Conservation (phyloP, 2,329 filamentous ascomycete species). For the Rhynchosporium agropyri region DNA sequence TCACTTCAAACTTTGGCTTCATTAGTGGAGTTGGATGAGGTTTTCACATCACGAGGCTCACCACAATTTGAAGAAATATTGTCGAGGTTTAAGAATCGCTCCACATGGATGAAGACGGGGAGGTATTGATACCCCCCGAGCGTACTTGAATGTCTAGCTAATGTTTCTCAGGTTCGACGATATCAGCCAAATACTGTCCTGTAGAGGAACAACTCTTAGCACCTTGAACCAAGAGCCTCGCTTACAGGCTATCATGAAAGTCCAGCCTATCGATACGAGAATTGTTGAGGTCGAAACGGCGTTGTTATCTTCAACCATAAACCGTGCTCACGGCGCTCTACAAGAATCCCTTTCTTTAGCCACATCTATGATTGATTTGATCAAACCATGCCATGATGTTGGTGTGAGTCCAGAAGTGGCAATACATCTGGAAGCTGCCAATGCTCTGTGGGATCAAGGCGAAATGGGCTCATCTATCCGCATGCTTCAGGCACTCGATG, state of each 20-base stretch:
- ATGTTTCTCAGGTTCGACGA: constrained; percentile 65
- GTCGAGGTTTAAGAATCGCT: constrained; percentile 63
- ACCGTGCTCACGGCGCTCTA: constrained; percentile 76
- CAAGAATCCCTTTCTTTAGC: constrained; percentile 88
- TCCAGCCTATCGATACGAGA: constrained; percentile 66
- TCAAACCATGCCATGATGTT: constrained; percentile 67
- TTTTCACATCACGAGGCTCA: constrained; percentile 62
- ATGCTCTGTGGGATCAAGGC: constrained; percentile 90
- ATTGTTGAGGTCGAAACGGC: constrained; percentile 77
- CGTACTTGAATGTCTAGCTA: constrained; percentile 22
- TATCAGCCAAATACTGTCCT: constrained; percentile 78
- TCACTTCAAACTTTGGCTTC: constrained; percentile 68
- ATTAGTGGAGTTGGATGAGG: constrained; percentile 79
- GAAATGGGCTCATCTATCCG: constrained; percentile 87
- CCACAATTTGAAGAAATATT: constrained; percentile 65
- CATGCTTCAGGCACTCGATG: constrained; percentile 77
- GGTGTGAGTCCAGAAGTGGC: constrained; percentile 77
- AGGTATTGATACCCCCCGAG: constrained; percentile 55
- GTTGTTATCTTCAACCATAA: constrained; percentile 72
- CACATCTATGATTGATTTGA: constrained; percentile 78
- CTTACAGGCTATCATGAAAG: constrained; percentile 61
- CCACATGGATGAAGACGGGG: constrained; percentile 80
- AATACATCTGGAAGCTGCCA: constrained; percentile 80
- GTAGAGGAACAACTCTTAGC: constrained; percentile 80
- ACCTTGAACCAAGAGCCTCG: constrained; percentile 72